Percentiles rank a stretch among this genome's conserved stretches.
These are phyloP conservation scores for Cladophialophora exuberans DNA, from an alignment of 2,329 filamentous ascomycete genomes.

Conservation along the genomic window DNA sequence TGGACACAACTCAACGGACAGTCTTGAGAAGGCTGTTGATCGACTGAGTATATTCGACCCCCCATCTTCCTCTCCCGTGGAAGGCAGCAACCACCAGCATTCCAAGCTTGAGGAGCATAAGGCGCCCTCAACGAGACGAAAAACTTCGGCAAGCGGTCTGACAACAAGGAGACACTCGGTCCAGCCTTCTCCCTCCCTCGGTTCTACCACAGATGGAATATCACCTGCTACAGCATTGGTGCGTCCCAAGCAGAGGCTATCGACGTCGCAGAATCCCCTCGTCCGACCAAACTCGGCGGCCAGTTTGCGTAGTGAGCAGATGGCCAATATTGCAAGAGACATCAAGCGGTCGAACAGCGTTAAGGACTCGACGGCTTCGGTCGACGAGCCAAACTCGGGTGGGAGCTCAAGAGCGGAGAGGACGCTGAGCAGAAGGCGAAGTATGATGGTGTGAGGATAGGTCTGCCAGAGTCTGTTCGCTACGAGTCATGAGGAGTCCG, in stretches of 20 bases:
- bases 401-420: conserved; percentile 25
- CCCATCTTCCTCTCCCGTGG: conserved; percentile 26
- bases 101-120: neutral
- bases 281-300: conserved; percentile 15
- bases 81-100: conserved; percentile 5
- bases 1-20: conserved; percentile 10
- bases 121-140: conserved; percentile 15
- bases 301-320: conserved; percentile 7
- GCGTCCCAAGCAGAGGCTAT: neutral
- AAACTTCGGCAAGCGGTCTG: neutral
- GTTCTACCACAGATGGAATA: neutral
- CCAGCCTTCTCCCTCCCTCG: conserved; percentile 18
- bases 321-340: neutral
- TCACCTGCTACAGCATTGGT: neutral
- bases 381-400: neutral
- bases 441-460: conserved; percentile 34
- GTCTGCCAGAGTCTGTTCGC: too few relatives aligned
- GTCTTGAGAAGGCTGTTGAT: conserved; percentile 28
- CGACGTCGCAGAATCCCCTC: neutral
- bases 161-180: conserved; percentile 21
- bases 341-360: conserved; percentile 25
- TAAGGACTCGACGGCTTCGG: neutral
- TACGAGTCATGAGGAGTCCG: too few relatives aligned
- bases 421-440: conserved; percentile 26
- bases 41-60: conserved; percentile 32